Conservation (phyloP, 2,329 filamentous ascomycete genomes). For the Cladosporium cucumerinum region DNA sequence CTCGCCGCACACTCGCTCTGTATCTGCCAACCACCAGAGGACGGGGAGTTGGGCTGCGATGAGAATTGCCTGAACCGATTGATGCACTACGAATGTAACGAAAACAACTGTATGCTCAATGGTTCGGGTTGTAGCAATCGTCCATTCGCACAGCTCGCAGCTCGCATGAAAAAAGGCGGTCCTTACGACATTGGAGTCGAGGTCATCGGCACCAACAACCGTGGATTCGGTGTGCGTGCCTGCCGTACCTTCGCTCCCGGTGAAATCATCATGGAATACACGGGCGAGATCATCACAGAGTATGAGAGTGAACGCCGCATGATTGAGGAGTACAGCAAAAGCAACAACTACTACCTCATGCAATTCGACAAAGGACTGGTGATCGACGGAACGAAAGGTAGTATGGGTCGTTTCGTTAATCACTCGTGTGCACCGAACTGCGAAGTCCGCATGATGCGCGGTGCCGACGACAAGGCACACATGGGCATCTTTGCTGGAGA, state of each 20-base stretch:
- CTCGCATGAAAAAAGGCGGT: constrained; percentile 69
- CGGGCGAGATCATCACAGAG: constrained; percentile 94
- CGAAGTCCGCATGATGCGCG: constrained; percentile 75
- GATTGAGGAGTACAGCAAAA: constrained; percentile 89
- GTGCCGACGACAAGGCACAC: constrained; percentile 64
- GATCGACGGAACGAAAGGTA: constrained; percentile 93
- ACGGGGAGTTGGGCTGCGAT: constrained; percentile 67
- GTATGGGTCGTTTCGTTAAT: constrained; percentile 96
- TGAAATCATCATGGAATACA: constrained; percentile 98
- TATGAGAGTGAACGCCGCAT: constrained; percentile 90
- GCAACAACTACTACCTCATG: constrained; percentile 98
- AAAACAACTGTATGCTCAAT: constrained; percentile 79
- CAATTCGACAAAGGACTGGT: constrained; percentile 98
- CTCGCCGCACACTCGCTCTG: constrained; percentile 48
- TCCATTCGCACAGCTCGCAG: constrained; percentile 75
- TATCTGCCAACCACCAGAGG: constrained; percentile 59
- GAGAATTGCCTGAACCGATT: constrained; percentile 91
- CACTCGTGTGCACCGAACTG: constrained; percentile 97
- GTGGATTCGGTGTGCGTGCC: constrained; percentile 86
- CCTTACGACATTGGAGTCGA: constrained; percentile 92
- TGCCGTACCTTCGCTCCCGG: constrained; percentile 83
- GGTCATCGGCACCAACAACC: constrained; percentile 83
- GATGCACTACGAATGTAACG: constrained; percentile 97
- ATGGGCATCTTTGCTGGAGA: constrained; percentile 97
- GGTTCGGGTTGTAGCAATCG: constrained; percentile 77